Evolutionary conservation across 2,329 filamentous ascomycete genomes (phyloP).

Genomic region (Colletotrichum karsti): DNA sequence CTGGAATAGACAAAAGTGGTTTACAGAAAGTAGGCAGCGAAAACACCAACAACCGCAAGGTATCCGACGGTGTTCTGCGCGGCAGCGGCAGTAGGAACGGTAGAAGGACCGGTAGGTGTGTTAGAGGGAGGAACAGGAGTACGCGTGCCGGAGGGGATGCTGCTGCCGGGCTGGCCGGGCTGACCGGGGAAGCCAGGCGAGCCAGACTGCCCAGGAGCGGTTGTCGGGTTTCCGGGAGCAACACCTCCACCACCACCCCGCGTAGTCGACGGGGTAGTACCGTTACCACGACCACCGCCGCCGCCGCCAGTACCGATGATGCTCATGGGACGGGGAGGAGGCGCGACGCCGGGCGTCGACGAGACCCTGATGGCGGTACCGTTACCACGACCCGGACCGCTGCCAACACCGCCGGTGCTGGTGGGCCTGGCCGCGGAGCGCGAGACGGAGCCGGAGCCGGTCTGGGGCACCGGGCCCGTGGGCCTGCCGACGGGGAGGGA

Average conservation of each 20-base stretch:
- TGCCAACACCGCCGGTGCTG: not conserved
- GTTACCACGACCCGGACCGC: not conserved
- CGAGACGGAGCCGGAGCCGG: not conserved
- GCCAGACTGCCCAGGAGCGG: not conserved
- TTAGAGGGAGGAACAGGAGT: slow-evolving; percentile 17
- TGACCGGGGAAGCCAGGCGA: slow-evolving; percentile 16
- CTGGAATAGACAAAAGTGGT: not conserved
- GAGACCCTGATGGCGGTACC: not conserved
- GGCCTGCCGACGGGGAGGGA: slow-evolving; percentile 10
- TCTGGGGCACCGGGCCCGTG: not conserved
- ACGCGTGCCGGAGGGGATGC: slow-evolving; percentile 9
- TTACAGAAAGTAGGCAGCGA: slow-evolving; percentile 53
- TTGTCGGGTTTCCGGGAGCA: not conserved
- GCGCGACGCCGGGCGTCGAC: not conserved
- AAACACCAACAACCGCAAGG: slow-evolving; percentile 46
- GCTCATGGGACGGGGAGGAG: not conserved
- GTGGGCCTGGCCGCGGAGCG: not conserved
- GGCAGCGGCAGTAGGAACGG: slow-evolving; percentile 37
- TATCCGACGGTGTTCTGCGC: slow-evolving; percentile 41
- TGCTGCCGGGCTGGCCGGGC: slow-evolving; percentile 10
- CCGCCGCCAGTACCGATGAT: not conserved
- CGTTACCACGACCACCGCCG: not conserved
- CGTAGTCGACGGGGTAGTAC: not conserved
- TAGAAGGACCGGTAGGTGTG: slow-evolving; percentile 26
- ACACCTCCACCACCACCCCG: not conserved